These are phyloP conservation scores for Phytophthora brassicae DNA, from an alignment of 352 stramenopile species.

Conservation along the genomic window DNA sequence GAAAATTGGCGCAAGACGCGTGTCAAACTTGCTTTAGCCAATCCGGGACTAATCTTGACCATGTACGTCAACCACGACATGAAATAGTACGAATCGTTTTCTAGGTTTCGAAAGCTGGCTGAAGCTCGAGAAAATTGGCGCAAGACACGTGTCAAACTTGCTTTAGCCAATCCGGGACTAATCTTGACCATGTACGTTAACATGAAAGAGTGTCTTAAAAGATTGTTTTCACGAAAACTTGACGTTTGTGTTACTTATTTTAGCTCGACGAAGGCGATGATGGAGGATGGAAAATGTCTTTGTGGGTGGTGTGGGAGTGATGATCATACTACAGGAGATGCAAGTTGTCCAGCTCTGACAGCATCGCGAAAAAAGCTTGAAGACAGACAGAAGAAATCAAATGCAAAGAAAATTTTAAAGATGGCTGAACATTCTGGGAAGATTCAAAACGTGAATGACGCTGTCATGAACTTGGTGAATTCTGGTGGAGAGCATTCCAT, in stretches of 20 bases:
- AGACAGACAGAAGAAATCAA: slow-evolving; percentile 45
- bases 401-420: slow-evolving; percentile 48
- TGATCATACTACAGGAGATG: slow-evolving; percentile 72
- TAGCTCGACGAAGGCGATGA: slow-evolving; percentile 82
- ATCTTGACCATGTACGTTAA: slow-evolving; percentile 72
- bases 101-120: slow-evolving; percentile 58
- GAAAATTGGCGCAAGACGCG: slow-evolving; percentile 80
- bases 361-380: slow-evolving; percentile 59
- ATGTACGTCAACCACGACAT: too few relatives aligned
- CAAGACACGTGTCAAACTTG: slow-evolving; percentile 73
- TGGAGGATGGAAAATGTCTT: slow-evolving; percentile 81
- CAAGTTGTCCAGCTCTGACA: slow-evolving; percentile 40
- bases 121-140: slow-evolving; percentile 76
- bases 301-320: slow-evolving; percentile 78
- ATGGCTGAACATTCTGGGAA: slow-evolving; percentile 37
- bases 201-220: too few relatives aligned
- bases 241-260: neutral
- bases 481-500: neutral
- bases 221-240: neutral
- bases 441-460: slow-evolving; percentile 42
- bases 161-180: slow-evolving; percentile 64
- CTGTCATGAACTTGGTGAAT: neutral
- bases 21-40: slow-evolving; percentile 69
- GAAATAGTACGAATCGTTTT: slow-evolving; percentile 36
- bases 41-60: slow-evolving; percentile 67